Evolutionary conservation across 257 asterid species (phyloP).

Genomic region (Nicotiana paniculata): DNA sequence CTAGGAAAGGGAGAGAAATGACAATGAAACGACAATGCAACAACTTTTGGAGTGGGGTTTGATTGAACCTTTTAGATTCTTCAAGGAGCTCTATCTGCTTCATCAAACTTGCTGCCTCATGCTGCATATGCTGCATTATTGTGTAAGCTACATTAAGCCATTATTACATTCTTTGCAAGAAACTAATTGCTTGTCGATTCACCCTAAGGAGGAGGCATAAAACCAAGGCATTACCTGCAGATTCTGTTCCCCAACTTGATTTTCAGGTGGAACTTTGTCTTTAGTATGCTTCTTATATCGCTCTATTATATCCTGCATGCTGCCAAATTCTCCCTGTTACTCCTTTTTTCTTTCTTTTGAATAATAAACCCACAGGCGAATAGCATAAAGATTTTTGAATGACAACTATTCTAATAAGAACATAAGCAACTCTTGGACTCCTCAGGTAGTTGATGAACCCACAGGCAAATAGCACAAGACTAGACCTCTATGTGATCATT

Average conservation of each 20-base stretch:
- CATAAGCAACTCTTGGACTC: neutral
- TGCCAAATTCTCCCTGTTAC: slow-evolving; percentile 13
- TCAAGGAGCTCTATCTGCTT: slow-evolving; percentile 80
- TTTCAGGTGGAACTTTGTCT: slow-evolving; percentile 41
- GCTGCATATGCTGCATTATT: slow-evolving; percentile 46
- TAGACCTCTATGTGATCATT: no score
- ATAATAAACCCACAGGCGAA: no score
- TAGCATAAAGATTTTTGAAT: neutral
- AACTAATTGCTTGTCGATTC: neutral
- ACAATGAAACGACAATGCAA: neutral
- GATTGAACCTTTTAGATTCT: slow-evolving; percentile 52
- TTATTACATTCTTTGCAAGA: neutral
- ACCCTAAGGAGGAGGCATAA: neutral
- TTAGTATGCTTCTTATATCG: slow-evolving; percentile 58
- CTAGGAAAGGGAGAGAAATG: neutral
- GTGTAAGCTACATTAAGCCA: neutral
- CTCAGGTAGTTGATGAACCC: neutral
- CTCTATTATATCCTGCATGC: slow-evolving; percentile 66
- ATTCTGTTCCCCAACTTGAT: slow-evolving; percentile 43
- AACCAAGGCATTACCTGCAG: slow-evolving; percentile 38
- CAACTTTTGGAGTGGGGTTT: neutral
- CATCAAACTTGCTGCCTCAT: slow-evolving; percentile 61
- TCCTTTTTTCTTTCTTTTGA: neutral
- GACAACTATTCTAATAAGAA: neutral
- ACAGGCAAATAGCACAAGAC: no score